Base-by-base conservation (phyloP, 257 asterid species). In the Solanum appendiculatum region DNA sequence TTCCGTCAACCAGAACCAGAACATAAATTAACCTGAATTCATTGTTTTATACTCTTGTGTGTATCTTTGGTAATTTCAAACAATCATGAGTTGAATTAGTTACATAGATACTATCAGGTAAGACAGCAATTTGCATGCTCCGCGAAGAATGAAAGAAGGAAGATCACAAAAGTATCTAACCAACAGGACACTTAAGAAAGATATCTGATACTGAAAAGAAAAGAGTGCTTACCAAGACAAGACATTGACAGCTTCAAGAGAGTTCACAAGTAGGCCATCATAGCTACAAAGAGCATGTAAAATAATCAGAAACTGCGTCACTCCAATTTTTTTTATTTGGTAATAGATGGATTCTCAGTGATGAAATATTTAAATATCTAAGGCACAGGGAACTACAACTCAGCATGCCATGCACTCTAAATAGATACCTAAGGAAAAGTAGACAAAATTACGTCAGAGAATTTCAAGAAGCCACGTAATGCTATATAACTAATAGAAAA, bases 211-310 rank as follows among this genome's bases (percentile, higher is more conserved):
- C 68, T 27, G 42, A 80, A 80, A 16, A 80, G 29, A 78, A 85
- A 80, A 82, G 72, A 60, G 84, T 83, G 84, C 95, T 92, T 92
- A 97, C 99, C 98, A 70, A 77, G 95, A 84, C 54, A 96, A 85
- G 85, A 93, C 80, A 7, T 86, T 92, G 84, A 84, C 92, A 39
- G 98, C 96, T 90, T 92, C 92, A 87, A 97, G 92, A 88, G 98
- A 95, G 91, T 92, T 97, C 91, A 95, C 95, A 12, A 97, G 92
- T 91, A 97, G 34, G 91, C 95, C 98, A 87, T 95, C 93, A 66
- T 96, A 97, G 93, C 99, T 97, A 95, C 94, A 91, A 74, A 83
- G 77, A 34, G 82, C 69, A 89, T 25, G 80, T 37, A 88, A 42
- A 60, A 82, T 48, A 46, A 48, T 81, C 31, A 81, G 44, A 81